Percentiles rank a stretch among this genome's conserved stretches.
Conservation (phyloP, 2,329 filamentous ascomycete species). For the Chrysoporthe austroafricana region DNA sequence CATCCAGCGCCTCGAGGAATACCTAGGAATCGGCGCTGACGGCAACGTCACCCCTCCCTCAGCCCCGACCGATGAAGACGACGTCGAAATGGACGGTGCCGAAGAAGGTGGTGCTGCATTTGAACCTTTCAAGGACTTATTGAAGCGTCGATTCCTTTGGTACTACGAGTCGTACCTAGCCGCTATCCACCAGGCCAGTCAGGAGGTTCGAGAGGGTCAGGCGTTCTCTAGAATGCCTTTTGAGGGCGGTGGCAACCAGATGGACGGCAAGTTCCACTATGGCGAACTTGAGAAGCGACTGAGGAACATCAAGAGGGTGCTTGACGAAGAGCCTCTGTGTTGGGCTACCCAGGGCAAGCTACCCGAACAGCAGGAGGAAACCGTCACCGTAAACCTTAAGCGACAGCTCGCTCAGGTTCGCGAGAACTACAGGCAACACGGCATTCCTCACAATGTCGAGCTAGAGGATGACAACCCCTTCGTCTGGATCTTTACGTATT, state of each 20-base stretch:
- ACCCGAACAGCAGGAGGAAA: slow-evolving; percentile 67
- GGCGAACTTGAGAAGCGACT: slow-evolving; percentile 72
- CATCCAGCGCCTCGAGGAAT: slow-evolving; percentile 81
- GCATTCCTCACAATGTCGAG: slow-evolving; percentile 74
- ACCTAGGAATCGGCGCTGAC: slow-evolving; percentile 66
- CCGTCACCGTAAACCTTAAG: slow-evolving; percentile 79
- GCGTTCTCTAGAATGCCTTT: slow-evolving; percentile 85
- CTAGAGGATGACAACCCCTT: slow-evolving; percentile 85
- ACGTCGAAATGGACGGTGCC: slow-evolving; percentile 54
- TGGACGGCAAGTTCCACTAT: slow-evolving; percentile 89
- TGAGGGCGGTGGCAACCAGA: slow-evolving; percentile 74
- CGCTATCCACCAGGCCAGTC: slow-evolving; percentile 67
- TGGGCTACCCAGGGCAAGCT: slow-evolving; percentile 73
- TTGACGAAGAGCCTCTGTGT: slow-evolving; percentile 70
- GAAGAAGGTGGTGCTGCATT: slow-evolving; percentile 63
- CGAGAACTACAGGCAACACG: slow-evolving; percentile 72
- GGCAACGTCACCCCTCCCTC: slow-evolving; percentile 44
- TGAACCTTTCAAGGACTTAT: slow-evolving; percentile 87
- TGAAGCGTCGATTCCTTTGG: slow-evolving; percentile 92
- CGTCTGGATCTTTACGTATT: slow-evolving; percentile 85
- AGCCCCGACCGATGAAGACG: slow-evolving; percentile 43
- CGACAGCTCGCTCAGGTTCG: slow-evolving; percentile 84
- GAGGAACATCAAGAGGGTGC: slow-evolving; percentile 65
- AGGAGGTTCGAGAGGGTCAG: slow-evolving; percentile 65
- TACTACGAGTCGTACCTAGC: slow-evolving; percentile 88